Base-by-base conservation (phyloP, 306 rosid species). In the Cicer pinnatifidum region DNA sequence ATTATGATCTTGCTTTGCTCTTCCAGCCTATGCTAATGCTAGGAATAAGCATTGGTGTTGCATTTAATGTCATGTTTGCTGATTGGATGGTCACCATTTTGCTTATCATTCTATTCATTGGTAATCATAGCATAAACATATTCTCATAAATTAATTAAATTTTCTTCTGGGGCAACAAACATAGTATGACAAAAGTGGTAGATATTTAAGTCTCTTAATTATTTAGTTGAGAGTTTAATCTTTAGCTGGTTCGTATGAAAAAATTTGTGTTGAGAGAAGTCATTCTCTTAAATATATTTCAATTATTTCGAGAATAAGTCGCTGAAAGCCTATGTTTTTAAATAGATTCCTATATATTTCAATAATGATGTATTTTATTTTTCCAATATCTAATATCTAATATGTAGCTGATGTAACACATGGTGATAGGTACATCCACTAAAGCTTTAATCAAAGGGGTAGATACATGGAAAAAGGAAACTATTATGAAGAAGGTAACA, bases 11-110 rank as follows among this genome's bases (percentile, higher is more conserved):
- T 60, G 96, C 96, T 0, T 75, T 88, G 87, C 91, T 90, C 73
- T 88, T 90, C 71, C 96, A 90, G 77, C 96, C 96, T 41, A 90
- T 90, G 96, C 86, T 90, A 28, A 88, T 90, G 96, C 85, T 88
- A 10, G 96, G 96, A 74, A 85, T 90, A 67, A 90, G 96, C 88
- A 90, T 90, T 7, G 96, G 96, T 54, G 96, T 90, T 7, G 90
- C 90, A 12, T 90, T 88, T 81, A 90, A 87, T 50, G 96, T 90
- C 82, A 88, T 90, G 85, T 90, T 90, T 82, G 93, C 93, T 11
- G 96, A 90, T 72, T 90, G 93, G 93, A 90, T 90, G 96, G 93
- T 90, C 62, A 86, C 96, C 0, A 88, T 90, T 88, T 82, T 90
- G 33, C 91, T 88, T 13, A 90, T 90, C 80, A 77, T 90, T 53